Evolutionary conservation across 495 filamentous ascomycete genomes (phyloP), one percentile per base, ranked within the genome.

Genomic region (Penicillium dipodomyicola): DNA sequence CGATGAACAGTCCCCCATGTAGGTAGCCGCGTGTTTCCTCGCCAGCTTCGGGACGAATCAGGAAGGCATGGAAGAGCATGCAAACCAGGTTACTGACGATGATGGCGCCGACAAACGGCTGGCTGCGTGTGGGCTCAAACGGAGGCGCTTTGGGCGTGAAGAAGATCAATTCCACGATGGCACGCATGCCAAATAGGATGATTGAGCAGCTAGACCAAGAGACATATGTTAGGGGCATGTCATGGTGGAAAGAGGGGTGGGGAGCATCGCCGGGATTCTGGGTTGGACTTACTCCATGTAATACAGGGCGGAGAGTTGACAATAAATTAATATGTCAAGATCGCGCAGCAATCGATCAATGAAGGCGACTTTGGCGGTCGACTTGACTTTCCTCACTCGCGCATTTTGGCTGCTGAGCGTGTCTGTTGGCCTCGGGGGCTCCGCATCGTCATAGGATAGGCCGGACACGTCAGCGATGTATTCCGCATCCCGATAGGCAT

Each of bases 1-100:
- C 88, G 57, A 96, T 85, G 41, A 94, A 79, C 32, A 96, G 67
- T 8, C 92, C 90, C 20, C 92, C 92, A 66, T 96, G 90, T 1
- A 94, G 77, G 66, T 95, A 94, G 7, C 87, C 89, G 47, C 90
- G 79, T 23, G 86, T 86, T 33, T 84, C 81, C 72, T 96, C 91
- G 53, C 85, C 83, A 19, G 87, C 90, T 27, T 82, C 75, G 2
- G 88, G 85, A 14, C 81, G 75, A 12, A 80, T 71, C 47, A 82
- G 77, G 49, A 87, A 75, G 12, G 85, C 62, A 69, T 96, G 92
- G 29, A 87, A 74, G 32, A 93, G 58, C 54, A 89, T 82, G 76
- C 88, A 93, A 33, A 94, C 58, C 9, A 88, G 52, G 70, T 90
- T 91, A 30, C 86, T 85, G 25, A 74, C 71, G 60, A 93, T 72